Conservation (phyloP, 2,329 filamentous ascomycete species). For the Diaporthe velutina region DNA sequence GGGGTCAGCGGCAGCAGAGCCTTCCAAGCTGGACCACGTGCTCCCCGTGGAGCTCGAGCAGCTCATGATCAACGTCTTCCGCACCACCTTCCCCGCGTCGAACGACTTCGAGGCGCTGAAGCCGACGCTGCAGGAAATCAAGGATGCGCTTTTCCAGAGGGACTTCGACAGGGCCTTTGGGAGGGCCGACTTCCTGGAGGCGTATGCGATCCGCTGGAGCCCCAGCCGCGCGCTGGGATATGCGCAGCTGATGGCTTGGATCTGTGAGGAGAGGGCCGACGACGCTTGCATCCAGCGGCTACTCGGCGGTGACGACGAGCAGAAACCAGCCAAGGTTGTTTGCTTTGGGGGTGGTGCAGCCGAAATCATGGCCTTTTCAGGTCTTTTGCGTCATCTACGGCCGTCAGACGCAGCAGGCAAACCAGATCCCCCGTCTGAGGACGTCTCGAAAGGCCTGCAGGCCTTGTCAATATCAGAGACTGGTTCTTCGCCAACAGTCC, state of each 20-base stretch:
- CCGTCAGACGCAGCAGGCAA: slow-evolving; percentile 5
- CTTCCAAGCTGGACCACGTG: neutral
- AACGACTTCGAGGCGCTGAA: slow-evolving; percentile 63
- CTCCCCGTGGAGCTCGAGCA: slow-evolving; percentile 33
- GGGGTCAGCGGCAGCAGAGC: neutral
- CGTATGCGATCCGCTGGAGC: slow-evolving; percentile 93
- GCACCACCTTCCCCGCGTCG: slow-evolving; percentile 68
- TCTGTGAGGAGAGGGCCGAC: slow-evolving; percentile 50
- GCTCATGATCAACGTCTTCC: slow-evolving; percentile 77
- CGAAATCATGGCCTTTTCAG: slow-evolving; percentile 69
- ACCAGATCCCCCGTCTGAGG: neutral
- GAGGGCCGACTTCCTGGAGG: slow-evolving; percentile 76
- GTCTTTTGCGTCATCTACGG: slow-evolving; percentile 52
- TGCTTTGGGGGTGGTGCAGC: slow-evolving; percentile 71
- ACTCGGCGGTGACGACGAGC: slow-evolving; percentile 13
- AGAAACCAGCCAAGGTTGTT: slow-evolving; percentile 54
- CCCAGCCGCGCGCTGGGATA: slow-evolving; percentile 88
- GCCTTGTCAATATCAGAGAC: slow-evolving; percentile 6
- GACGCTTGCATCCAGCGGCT: slow-evolving; percentile 24
- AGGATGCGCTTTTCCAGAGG: slow-evolving; percentile 85
- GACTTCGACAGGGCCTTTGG: slow-evolving; percentile 88
- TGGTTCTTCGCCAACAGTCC: neutral
- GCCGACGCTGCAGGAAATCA: slow-evolving; percentile 81
- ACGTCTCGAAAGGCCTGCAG: neutral
- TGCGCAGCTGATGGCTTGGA: slow-evolving; percentile 64